Evolutionary conservation across 192 early-diverging fungal genomes (phyloP).

Genomic region (Backusella tarrabulga): DNA sequence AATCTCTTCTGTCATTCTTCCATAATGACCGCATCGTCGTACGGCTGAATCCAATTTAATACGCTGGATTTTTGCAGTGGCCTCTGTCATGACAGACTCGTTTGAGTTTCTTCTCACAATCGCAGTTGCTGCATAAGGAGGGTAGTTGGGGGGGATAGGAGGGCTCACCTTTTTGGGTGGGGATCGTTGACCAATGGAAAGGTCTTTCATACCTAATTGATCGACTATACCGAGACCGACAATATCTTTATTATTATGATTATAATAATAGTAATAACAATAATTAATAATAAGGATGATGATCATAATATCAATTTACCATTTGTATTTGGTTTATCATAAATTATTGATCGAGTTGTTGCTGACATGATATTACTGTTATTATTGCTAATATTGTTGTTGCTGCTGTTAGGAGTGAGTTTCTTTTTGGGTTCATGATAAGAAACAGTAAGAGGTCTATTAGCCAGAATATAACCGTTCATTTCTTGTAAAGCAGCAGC

Average conservation of each 20-base stretch:
- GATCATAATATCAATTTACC: background rate
- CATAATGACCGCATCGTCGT: slow-evolving; percentile 16
- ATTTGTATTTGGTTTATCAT: slow-evolving; percentile 6
- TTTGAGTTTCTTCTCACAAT: slow-evolving; percentile 31
- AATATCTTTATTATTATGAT: background rate
- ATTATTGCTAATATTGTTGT: background rate
- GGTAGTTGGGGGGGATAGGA: background rate
- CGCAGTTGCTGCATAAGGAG: slow-evolving; percentile 4
- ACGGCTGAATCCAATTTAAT: slow-evolving; percentile 38
- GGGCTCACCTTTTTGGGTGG: background rate
- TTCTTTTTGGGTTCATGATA: slow-evolving; percentile 89
- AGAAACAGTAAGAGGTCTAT: slow-evolving; percentile 88
- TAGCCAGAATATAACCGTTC: slow-evolving; percentile 80
- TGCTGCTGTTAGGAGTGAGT: background rate
- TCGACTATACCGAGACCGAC: slow-evolving; percentile 3
- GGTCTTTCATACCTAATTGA: background rate
- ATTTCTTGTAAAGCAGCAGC: slow-evolving; percentile 86
- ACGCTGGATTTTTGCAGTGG: slow-evolving; percentile 23
- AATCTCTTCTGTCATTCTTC: slow-evolving; percentile 30
- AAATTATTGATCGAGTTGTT: background rate
- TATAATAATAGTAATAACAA: no score
- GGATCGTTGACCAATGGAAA: background rate
- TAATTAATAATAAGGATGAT: background rate
- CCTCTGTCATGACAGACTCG: slow-evolving; percentile 39
- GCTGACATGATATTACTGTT: background rate